Evolutionary conservation across 352 stramenopile genomes (phyloP).

Genomic region (Thalassiosira mediterranea): DNA sequence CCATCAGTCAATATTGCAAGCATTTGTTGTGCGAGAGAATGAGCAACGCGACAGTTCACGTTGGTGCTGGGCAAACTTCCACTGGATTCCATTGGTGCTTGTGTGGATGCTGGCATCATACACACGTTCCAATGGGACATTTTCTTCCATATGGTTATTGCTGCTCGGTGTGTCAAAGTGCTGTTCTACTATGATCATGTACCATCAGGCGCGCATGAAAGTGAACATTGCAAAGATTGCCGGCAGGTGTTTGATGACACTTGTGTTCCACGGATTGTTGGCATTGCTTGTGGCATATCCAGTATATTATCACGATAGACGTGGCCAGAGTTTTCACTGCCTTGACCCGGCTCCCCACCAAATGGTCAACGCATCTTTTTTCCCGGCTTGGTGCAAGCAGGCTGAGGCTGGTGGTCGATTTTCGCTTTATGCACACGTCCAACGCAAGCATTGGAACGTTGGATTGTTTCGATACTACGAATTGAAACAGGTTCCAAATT

Average conservation of each 20-base stretch:
- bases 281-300: slow-evolving; percentile 48
- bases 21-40: background rate
- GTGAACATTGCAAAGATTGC: background rate
- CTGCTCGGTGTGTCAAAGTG: slow-evolving; percentile 45
- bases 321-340: slow-evolving; percentile 67
- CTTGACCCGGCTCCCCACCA: too few relatives aligned
- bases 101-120: slow-evolving; percentile 70
- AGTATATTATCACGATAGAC: slow-evolving; percentile 62
- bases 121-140: slow-evolving; percentile 74
- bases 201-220: background rate
- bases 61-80: slow-evolving; percentile 19
- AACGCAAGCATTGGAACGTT: slow-evolving; percentile 95
- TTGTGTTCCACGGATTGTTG: slow-evolving; percentile 35
- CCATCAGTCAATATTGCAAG: slow-evolving; percentile 68
- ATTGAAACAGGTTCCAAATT: slow-evolving; percentile 93
- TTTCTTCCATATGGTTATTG: slow-evolving; percentile 64
- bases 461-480: slow-evolving; percentile 93
- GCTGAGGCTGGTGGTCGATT: slow-evolving; percentile 38
- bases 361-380: background rate
- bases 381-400: slow-evolving; percentile 51
- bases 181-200: slow-evolving; percentile 16
- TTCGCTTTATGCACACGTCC: slow-evolving; percentile 93
- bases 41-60: background rate
- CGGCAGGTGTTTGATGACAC: slow-evolving; percentile 1
- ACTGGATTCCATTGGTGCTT: slow-evolving; percentile 37